A percentile compares a stretch with the other conserved stretches of the same genome.
These are phyloP conservation scores for Solanum gandarillasii DNA, from an alignment of 257 asterid species.

Conservation along the genomic window DNA sequence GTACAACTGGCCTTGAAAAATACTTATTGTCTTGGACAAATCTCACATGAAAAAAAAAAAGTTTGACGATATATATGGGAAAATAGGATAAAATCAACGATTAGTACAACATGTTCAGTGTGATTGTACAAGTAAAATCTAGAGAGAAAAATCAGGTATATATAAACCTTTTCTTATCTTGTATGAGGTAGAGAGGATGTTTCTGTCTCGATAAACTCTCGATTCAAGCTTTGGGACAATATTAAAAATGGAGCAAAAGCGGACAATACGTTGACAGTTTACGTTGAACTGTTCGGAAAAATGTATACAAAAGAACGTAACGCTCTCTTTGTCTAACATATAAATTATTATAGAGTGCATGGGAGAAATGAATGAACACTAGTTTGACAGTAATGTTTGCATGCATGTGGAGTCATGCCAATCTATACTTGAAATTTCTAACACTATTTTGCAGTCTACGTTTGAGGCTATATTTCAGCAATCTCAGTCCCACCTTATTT, in stretches of 20 bases:
- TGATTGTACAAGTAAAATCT: background rate
- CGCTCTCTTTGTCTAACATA: background rate
- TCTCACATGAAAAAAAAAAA: background rate
- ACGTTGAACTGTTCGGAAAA: background rate
- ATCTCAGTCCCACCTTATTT: background rate
- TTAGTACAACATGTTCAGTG: too few relatives aligned
- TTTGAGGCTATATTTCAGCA: background rate
- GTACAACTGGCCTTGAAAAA: background rate
- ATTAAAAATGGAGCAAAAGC: background rate
- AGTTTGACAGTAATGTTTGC: conserved; percentile 1
- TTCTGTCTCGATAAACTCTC: too few relatives aligned
- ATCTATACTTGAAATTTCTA: conserved; percentile 12
- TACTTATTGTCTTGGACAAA: background rate
- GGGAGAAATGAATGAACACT: conserved; percentile 7
- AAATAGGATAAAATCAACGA: too few relatives aligned
- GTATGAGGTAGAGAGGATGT: background rate
- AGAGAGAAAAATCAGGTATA: background rate
- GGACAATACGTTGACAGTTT: background rate
- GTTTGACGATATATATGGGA: background rate
- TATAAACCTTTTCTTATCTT: too few relatives aligned
- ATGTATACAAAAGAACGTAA: too few relatives aligned
- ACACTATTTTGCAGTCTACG: background rate
- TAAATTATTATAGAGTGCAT: background rate
- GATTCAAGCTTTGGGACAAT: too few relatives aligned
- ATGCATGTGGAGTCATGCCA: conserved; percentile 34